A percentile compares a stretch with the other conserved stretches of the same genome.
Evolutionary conservation across 2,329 filamentous ascomycete genomes (phyloP).

Genomic region (Botrytis medusae): DNA sequence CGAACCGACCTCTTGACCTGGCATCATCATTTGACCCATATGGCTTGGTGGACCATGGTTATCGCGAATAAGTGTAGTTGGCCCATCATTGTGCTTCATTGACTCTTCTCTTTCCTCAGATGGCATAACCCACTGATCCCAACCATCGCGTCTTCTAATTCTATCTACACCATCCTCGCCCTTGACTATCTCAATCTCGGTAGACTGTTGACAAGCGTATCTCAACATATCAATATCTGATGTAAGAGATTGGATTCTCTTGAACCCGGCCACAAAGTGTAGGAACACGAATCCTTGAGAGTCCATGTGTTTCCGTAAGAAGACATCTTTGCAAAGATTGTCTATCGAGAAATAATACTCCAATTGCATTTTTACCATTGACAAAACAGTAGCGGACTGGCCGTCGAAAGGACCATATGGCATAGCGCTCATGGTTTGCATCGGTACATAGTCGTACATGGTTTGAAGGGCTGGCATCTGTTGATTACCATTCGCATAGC

Average conservation of each 20-base stretch:
- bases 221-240: constrained; percentile 73
- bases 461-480: constrained; percentile 47
- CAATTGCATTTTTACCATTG: constrained; percentile 52
- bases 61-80: constrained; percentile 42
- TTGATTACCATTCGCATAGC: constrained; percentile 39
- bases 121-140: constrained; percentile 76
- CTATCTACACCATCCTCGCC: constrained; percentile 78
- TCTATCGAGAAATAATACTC: constrained; percentile 98
- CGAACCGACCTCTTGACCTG: constrained; percentile 35
- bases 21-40: constrained; percentile 33
- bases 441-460: constrained; percentile 57
- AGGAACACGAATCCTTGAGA: constrained; percentile 88
- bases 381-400: constrained; percentile 44
- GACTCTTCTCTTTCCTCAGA: constrained; percentile 69
- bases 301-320: constrained; percentile 88
- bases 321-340: constrained; percentile 92
- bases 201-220: constrained; percentile 70
- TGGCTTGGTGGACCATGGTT: constrained; percentile 29
- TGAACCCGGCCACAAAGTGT: constrained; percentile 79
- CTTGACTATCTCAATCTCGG: constrained; percentile 69
- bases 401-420: constrained; percentile 60
- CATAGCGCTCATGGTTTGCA: constrained; percentile 57
- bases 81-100: constrained; percentile 74
- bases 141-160: constrained; percentile 71
- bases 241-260: constrained; percentile 73